A percentile compares a stretch with the other conserved stretches of the same genome.
phyloP scores from a whole-genome alignment of 2,329 filamentous ascomycete species.

The Colletotrichum spinosum region DNA sequence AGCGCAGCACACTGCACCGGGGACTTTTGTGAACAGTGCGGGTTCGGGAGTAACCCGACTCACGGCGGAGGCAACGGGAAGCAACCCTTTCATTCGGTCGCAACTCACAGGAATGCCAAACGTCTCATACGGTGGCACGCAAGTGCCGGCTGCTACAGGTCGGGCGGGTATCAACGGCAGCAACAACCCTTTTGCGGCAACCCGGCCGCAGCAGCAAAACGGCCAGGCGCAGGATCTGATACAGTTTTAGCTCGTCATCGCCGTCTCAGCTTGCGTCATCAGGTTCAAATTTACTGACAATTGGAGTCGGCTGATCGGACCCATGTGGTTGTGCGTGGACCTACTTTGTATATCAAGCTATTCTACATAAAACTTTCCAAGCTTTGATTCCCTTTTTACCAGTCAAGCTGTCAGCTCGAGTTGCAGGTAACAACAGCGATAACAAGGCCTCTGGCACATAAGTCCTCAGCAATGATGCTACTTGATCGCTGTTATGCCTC shows the following conservation, averaged over 20 bases:
- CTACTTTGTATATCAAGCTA: no score
- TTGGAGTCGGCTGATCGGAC: no score
- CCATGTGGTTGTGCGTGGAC: no score
- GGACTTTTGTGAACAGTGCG: constrained; percentile 95
- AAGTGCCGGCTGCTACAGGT: constrained; percentile 67
- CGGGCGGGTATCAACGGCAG: constrained; percentile 67
- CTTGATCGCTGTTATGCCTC: no score
- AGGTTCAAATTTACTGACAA: no score
- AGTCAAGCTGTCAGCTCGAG: no score
- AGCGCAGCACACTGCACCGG: constrained; percentile 94
- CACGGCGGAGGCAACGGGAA: constrained; percentile 78
- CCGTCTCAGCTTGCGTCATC: no score
- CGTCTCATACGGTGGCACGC: constrained; percentile 61
- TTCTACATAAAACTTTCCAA: no score
- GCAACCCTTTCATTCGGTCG: constrained; percentile 88
- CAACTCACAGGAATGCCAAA: constrained; percentile 85
- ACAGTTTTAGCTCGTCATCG: constrained; percentile 62
- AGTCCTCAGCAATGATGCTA: no score
- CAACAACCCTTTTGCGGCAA: constrained; percentile 70
- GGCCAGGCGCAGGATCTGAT: constrained; percentile 70
- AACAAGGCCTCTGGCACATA: no score
- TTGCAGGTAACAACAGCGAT: no score
- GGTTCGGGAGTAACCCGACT: constrained; percentile 82
- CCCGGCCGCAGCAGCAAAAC: constrained; percentile 60
- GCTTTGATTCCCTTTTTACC: no score